These are phyloP conservation scores for Cicer arietinum DNA, from an alignment of 306 rosid species.

Conservation along the genomic window DNA sequence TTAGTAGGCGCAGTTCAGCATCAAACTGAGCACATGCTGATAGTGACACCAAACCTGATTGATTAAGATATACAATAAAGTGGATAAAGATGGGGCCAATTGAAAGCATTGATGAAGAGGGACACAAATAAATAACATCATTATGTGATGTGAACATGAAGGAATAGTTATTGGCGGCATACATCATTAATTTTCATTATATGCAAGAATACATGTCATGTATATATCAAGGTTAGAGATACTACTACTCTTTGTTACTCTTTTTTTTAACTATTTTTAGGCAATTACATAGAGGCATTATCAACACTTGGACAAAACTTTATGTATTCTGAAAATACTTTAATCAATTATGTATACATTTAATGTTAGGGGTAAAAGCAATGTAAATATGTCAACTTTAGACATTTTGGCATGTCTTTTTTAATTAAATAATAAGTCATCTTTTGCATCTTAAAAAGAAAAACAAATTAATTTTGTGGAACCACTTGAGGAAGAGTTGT, in stretches of 20 bases:
- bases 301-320: constrained; percentile 11
- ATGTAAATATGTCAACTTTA: too few relatives aligned
- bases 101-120: constrained; percentile 17
- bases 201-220: constrained; percentile 13
- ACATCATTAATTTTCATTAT: constrained; percentile 5
- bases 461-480: constrained; percentile 8
- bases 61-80: constrained; percentile 19
- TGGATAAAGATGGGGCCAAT: constrained; percentile 36
- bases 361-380: too few relatives aligned
- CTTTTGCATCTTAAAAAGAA: too few relatives aligned
- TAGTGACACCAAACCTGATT: not conserved
- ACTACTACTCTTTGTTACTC: not conserved
- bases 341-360: too few relatives aligned
- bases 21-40: constrained; percentile 3
- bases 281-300: constrained; percentile 12
- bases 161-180: constrained; percentile 1
- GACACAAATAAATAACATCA: constrained; percentile 17
- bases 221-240: constrained; percentile 7
- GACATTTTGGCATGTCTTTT: too few relatives aligned
- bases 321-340: not conserved
- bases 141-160: constrained; percentile 18
- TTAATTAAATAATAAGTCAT: too few relatives aligned
- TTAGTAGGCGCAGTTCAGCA: not conserved
- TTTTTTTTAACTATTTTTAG: not conserved
- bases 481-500: constrained; percentile 15